phyloP scores from a whole-genome alignment of 2,329 filamentous ascomycete genomes.

The Conoideocrella luteorostrata region DNA sequence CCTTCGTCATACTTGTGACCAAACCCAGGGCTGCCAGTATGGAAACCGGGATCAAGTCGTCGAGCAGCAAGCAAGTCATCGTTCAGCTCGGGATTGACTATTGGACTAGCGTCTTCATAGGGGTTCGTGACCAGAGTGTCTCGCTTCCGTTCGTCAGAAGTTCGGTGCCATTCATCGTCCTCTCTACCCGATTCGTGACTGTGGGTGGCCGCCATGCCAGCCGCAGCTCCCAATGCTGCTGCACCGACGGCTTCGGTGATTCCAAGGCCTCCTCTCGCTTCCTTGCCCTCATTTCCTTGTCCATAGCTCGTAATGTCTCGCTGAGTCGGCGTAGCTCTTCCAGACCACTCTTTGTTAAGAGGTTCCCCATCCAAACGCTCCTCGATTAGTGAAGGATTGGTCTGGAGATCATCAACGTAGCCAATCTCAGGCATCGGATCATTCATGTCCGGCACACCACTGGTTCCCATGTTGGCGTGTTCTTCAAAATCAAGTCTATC shows the following conservation, averaged over 20 bases:
- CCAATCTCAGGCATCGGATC: slow-evolving; percentile 75
- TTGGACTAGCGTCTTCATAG: slow-evolving; percentile 58
- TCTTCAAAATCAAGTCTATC: slow-evolving; percentile 51
- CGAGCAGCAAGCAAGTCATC: slow-evolving; percentile 40
- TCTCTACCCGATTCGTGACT: slow-evolving; percentile 51
- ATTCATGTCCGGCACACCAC: slow-evolving; percentile 59
- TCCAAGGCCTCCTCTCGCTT: slow-evolving; percentile 27
- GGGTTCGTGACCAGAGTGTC: slow-evolving; percentile 63
- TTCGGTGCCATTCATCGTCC: slow-evolving; percentile 58
- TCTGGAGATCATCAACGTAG: slow-evolving; percentile 59
- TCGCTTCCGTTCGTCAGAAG: slow-evolving; percentile 56
- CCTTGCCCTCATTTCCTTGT: slow-evolving; percentile 27
- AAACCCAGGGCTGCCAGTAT: slow-evolving; percentile 50
- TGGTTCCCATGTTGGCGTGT: slow-evolving; percentile 56
- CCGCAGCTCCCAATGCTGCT: slow-evolving; percentile 46
- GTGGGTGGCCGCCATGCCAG: slow-evolving; percentile 38
- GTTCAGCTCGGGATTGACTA: slow-evolving; percentile 48
- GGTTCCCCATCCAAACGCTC: slow-evolving; percentile 57
- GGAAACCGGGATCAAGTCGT: slow-evolving; percentile 37
- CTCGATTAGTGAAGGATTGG: slow-evolving; percentile 78
- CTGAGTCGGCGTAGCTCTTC: slow-evolving; percentile 45
- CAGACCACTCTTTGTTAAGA: slow-evolving; percentile 44
- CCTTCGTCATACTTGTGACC: slow-evolving; percentile 72
- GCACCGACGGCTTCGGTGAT: slow-evolving; percentile 47
- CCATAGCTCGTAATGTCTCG: slow-evolving; percentile 20